Conservation (phyloP, 2,329 filamentous ascomycete species). For the Ophiostoma sp. region DNA sequence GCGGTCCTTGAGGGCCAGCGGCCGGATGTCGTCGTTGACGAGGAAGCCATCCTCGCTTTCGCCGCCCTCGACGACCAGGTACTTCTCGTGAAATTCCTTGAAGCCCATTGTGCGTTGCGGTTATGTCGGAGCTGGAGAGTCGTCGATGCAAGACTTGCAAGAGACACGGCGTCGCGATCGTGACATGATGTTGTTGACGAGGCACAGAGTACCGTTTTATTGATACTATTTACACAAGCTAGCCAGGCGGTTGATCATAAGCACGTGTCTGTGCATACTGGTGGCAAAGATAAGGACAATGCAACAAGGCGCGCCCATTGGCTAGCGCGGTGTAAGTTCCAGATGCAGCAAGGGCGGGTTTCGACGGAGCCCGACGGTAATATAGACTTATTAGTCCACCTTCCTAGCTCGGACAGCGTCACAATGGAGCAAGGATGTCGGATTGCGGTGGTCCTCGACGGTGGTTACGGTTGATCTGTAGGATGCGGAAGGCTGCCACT, state of each 20-base stretch:
- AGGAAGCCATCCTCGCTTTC: background rate
- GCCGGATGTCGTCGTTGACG: constrained; percentile 14
- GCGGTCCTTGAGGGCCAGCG: constrained; percentile 30
- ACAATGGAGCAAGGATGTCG: background rate
- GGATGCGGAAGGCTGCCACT: background rate
- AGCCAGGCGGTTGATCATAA: background rate
- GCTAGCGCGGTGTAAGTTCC: constrained; percentile 2
- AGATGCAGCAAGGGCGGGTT: background rate
- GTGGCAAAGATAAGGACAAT: constrained; percentile 9
- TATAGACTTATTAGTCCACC: background rate
- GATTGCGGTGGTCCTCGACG: constrained; percentile 12
- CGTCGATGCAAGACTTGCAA: background rate
- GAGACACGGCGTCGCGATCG: background rate
- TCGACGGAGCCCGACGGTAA: constrained; percentile 14
- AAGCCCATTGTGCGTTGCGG: background rate
- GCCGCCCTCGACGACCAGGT: constrained; percentile 14
- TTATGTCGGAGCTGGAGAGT: background rate
- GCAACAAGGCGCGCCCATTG: background rate
- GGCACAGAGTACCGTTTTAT: background rate
- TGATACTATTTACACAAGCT: constrained; percentile 4
- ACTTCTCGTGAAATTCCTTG: background rate
- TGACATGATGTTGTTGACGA: background rate
- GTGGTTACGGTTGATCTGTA: background rate
- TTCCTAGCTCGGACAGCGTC: constrained; percentile 6
- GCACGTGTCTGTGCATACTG: constrained; percentile 2